Evolutionary conservation across 805 yeast genomes (phyloP), one percentile per base, ranked within the genome.

Genomic region (Candida taoyuanica): DNA sequence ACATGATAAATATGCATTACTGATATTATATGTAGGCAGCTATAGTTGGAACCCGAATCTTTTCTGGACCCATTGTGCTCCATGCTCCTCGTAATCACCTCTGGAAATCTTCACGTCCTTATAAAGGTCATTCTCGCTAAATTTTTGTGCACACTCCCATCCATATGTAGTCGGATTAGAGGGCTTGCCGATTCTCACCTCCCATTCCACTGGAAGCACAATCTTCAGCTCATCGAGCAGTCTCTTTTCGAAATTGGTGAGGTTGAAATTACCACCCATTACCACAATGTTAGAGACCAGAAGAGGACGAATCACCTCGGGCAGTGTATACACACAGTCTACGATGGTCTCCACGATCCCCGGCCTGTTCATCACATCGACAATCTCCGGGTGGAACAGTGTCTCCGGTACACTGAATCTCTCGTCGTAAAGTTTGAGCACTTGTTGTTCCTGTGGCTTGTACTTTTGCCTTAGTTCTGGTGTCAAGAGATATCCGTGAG

Each of bases 401-500:
- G 85, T 68, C 55, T 93, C 99, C 0, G 98, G 96, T 3, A 85
- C 75, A 2, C 85, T 71, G 60, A 93, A 91, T 40, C 96, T 63
- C 59, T 93, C 99, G 58, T 91, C 97, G 18, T 69, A 71, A 5
- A 93, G 67, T 34, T 71, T 64, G 26, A 91, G 63, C 1, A 80
- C 68, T 58, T 89, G 96, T 9, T 73, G 65, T 33, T 78, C 82
- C 17, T 63, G 69, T 3, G 71, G 62, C 26, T 56, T 50, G n/a
- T 50, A 52, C 27, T 52, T 50, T 2, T 46, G 43, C 24, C 46
- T 49, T 16, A 57, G 48, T 14, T 52, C 62, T 6, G 59, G 56
- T 11, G 69, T 64, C 6, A 68, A 59, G 1, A 84, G 76, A 52
- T 79, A 83, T 0, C 98, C 98, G 8, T 78, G 68, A 31, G 80